Evolutionary conservation across 768 basidiomycete genomes (phyloP), one percentile per base, ranked within the genome.

Genomic region (Chalciporus piperatus): DNA sequence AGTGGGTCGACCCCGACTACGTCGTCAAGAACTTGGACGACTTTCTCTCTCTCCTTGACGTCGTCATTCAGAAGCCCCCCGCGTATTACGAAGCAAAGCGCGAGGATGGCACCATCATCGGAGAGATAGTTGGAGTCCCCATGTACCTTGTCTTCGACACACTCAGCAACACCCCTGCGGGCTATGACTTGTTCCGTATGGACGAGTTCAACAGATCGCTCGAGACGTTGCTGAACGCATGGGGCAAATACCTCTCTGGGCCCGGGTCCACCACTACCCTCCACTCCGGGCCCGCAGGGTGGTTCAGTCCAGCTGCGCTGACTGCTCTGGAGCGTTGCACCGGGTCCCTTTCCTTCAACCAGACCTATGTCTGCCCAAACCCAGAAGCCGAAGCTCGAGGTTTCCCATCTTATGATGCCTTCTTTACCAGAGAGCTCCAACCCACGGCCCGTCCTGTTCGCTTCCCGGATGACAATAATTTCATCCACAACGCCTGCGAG

Each of bases 401-500:
- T 1, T 78, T 63, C 59, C 61, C 16, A 0, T 73, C 72, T 27
- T 78, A 66, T 80, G 81, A 83, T 52, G 67, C 75, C 48, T 83
- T 83, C 70, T 85, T 85, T 64, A 73, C 65, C 25, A 65, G 82
- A 3, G 30, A 42, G 0, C 70, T 80, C 63, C 51, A 60, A 6
- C 30, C 8, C 56, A 56, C 56, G 2, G 59, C 69, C 6, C 77
- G 81, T 35, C 74, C 77, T 4, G 51, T 79, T 42, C 1, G 4
- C 4, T 53, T 8, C 20, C 57, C 59, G 6, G 54, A 57, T 9
- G 46, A 66, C 37, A 12, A n/a, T 4, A 45, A 35, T 32, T 44
- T 79, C 52, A 67, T 84, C 48, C 68, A 66, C 54, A 78, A 72
- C 59, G 71, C 76, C 2, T 85, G 83, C 72, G 84, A 85, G 57